Conservation (phyloP, 768 basidiomycete genomes). For the Kwoniella heveanensis region DNA sequence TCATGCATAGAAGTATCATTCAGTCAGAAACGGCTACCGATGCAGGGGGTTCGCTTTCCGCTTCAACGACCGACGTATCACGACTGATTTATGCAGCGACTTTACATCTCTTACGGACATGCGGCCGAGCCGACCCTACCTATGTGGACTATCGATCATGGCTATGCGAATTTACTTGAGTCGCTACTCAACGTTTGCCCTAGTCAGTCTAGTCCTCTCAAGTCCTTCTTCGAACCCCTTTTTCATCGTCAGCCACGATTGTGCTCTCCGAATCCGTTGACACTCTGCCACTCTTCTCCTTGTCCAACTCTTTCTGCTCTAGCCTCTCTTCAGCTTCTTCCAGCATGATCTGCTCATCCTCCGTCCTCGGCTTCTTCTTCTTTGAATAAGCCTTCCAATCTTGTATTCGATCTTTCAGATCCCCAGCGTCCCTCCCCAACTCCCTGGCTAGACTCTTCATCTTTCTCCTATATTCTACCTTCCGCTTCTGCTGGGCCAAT, state of each 20-base stretch:
- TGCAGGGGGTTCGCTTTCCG: no score
- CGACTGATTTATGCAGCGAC: no score
- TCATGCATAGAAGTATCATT: not conserved
- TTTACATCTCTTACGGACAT: no score
- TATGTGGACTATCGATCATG: no score
- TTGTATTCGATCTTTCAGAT: conserved; percentile 13
- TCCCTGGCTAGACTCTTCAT: not conserved
- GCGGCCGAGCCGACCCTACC: no score
- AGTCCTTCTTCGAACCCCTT: not conserved
- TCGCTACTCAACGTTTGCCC: no score
- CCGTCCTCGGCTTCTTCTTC: conserved; percentile 1
- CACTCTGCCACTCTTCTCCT: not conserved
- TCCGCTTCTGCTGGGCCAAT: not conserved
- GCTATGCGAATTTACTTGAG: no score
- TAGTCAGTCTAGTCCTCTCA: no score
- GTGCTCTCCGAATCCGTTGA: not conserved
- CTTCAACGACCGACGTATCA: no score
- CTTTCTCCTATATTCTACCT: not conserved
- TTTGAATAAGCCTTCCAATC: conserved; percentile 2
- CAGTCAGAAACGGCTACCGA: no score
- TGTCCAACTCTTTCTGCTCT: not conserved
- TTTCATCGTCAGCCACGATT: not conserved
- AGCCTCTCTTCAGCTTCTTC: not conserved
- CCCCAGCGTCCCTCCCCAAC: conserved; percentile 7
- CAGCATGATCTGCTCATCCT: conserved; percentile 8